A percentile compares a stretch with the other conserved stretches of the same genome.
phyloP scores from a whole-genome alignment of 2,329 filamentous ascomycete genomes.

The Colletotrichum brevisporum region DNA sequence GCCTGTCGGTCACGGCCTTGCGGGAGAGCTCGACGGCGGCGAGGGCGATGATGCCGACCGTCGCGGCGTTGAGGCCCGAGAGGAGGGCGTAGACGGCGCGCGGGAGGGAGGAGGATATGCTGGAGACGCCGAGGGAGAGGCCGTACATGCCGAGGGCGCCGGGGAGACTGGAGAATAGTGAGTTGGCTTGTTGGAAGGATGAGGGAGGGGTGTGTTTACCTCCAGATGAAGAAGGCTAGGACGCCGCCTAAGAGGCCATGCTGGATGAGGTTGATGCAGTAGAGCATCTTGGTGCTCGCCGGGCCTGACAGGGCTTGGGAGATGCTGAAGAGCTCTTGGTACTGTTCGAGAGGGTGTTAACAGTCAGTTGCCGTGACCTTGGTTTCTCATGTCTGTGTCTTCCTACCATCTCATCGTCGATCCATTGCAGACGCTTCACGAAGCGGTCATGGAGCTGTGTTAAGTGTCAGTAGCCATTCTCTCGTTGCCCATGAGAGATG shows the following conservation, averaged over 20 bases:
- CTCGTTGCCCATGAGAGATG: not conserved
- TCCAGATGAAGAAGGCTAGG: conserved; percentile 72
- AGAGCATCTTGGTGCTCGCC: conserved; percentile 76
- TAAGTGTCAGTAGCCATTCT: not conserved
- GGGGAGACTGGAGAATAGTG: conserved; percentile 63
- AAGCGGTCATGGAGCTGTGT: conserved; percentile 70
- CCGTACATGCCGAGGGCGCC: conserved; percentile 76
- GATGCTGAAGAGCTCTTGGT: conserved; percentile 77
- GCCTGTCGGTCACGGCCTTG: conserved; percentile 73
- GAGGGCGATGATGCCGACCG: conserved; percentile 76
- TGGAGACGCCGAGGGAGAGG: conserved; percentile 72
- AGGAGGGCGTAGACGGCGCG: conserved; percentile 73
- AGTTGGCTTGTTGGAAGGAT: not conserved
- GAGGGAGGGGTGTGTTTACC: conserved; percentile 50
- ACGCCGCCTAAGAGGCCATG: conserved; percentile 70
- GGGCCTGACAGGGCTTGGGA: conserved; percentile 76
- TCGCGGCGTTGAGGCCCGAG: conserved; percentile 76
- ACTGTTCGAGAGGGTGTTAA: conserved; percentile 58
- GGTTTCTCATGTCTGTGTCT: too few relatives aligned
- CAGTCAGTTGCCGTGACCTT: not conserved
- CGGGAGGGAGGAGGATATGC: conserved; percentile 69
- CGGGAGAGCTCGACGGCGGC: conserved; percentile 74
- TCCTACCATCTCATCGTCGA: conserved; percentile 73
- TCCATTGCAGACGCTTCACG: conserved; percentile 70
- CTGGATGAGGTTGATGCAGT: conserved; percentile 73